Base-by-base conservation (phyloP, 139 green algal genomes). In the Coelastrella sp. region DNA sequence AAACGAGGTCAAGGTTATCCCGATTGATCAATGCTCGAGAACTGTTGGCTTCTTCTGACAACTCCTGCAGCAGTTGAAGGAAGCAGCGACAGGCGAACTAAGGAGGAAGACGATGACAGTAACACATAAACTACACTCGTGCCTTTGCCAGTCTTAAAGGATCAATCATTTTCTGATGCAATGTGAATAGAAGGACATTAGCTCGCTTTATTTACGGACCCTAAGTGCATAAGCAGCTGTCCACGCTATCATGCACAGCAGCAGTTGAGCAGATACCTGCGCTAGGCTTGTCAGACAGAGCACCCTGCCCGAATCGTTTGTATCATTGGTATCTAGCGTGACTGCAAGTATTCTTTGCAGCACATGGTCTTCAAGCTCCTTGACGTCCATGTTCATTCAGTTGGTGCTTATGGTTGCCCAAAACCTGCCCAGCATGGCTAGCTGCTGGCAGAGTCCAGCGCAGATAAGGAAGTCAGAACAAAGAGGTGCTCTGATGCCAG, bases 1-100 rank as follows among this genome's bases (percentile, higher is more conserved):
- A 82, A 9, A 95, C 93, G 0, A 94, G 92, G 89, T 98, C 97
- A 7, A 97, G 76, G 8, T 92, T 94, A 4, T 95, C 93, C 15
- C 73, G 72, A 59, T 70, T 89, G 25, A 98, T 73, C 10, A 94
- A 88, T n/a, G 87, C 84, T 4, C 78, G 80, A 20, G 65, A 85
- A 19, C 14, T 57, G 4, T 8, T 57, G 72, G 95, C 88, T 7
- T 80, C 70, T 15, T 58, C 22, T 8, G 96, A 82, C 60, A 95
- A 7, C 61, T 91, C 94, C 94, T 96, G 88, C 78, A 83, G 25
- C 63, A 82, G n/a, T 4, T 63, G 25, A 7, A 56, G 20, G 12
- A 80, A 7, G 58, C 9, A 58, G 10, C 12, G n/a, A 27, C 24
- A 22, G 74, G 9, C 11, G n/a, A 20, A 60, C n/a, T 24, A 12